Base-by-base conservation (phyloP, 2,329 filamentous ascomycete genomes). In the Aspergillus sp. region DNA sequence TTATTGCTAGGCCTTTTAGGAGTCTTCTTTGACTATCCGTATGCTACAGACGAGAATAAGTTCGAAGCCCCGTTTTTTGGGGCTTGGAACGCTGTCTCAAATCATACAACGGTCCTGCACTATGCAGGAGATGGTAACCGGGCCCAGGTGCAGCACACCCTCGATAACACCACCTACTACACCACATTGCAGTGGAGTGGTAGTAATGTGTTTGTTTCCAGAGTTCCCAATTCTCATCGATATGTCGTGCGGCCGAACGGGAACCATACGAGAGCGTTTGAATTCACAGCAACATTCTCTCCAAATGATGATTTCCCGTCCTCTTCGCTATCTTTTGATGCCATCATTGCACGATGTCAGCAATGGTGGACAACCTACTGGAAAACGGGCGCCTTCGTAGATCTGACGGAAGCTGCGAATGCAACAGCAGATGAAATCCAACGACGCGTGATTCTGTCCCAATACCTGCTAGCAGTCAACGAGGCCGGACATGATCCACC, bases 1-100 rank as follows among this genome's bases (percentile, higher is more conserved):
- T 63, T 84, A 7, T 67, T 64, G 4, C 62, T 63, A 1, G 77
- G 74, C 0, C 63, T 67, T 4, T 66, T 85, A 7, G 78, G 80
- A 0, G 66, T 84, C 5, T 83, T 83, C 63, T 78, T 85, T 57
- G 82, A 85, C 57, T 85, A 83, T 57, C 82, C 83, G 2, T 55
- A 49, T n/a, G 80, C 81, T 56, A 80, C 76, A 15, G 75, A 72
- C 10, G 69, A 70, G 25, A 81, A 82, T 64, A 84, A 84, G 63
- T 85, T 84, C 58, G 82, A 84, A 39, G 81, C 81, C 2, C 82
- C 83, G 1, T 85, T 81, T 61, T 82, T 85, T 1, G 83, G 83
- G 1, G 68, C 82, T 4, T 83, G 80, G 71, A 82, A 83, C 66
- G 78, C 77, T 64, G 8, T 76, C 70, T 5, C 68, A 66, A 2